Base-by-base conservation (phyloP, 2,329 filamentous ascomycete species). In the Diaporthe vexans region DNA sequence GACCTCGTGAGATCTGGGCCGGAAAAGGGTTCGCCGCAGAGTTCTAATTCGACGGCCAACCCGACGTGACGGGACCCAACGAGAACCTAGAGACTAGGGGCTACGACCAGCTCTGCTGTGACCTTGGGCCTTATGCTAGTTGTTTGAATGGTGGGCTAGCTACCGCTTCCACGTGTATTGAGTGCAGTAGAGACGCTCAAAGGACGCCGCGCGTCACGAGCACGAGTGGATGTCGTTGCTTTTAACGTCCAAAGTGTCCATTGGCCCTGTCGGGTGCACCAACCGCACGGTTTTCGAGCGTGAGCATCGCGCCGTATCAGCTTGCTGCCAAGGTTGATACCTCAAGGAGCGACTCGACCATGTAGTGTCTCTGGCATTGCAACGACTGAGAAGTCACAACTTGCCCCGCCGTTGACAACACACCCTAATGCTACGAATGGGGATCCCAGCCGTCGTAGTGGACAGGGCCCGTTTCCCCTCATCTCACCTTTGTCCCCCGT, bases 41-140 rank as follows among this genome's bases (percentile, higher is more conserved):
- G 26, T 26, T 48, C 33, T 35, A 54, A 68, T 68, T 54, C 63
- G 48, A 40, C 21, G 63, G 37, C 17, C 17, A 68, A 52, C 48
- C 63, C 63, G 63, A 68, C n/a, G 15, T 24, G n/a, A 8, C 48
- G 48, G 63, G 63, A 54, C 33, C 63, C 48, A 68, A 68, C 33
- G 48, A 40, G 33, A 68, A 54, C n/a, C 21, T 40, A 40, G n/a
- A 3, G 33, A 9, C 46, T 26, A 54, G 21, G 21, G 48, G 48
- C 63, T 40, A 21, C 33, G 29, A 26, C n/a, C 63, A 33, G 48
- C 48, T 52, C n/a, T 37, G 11, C n/a, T n/a, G 37, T 29, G 33
- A 11, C n/a, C 33, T 54, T 21, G 8, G 26, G n/a, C 21, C 63
- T 8, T 19, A n/a, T 68, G 29, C 63, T 52, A 67, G 63, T 67